Percentiles rank a stretch among this genome's conserved stretches.
phyloP scores from a whole-genome alignment of 2,329 filamentous ascomycete genomes.

The Thelonectria blattea region DNA sequence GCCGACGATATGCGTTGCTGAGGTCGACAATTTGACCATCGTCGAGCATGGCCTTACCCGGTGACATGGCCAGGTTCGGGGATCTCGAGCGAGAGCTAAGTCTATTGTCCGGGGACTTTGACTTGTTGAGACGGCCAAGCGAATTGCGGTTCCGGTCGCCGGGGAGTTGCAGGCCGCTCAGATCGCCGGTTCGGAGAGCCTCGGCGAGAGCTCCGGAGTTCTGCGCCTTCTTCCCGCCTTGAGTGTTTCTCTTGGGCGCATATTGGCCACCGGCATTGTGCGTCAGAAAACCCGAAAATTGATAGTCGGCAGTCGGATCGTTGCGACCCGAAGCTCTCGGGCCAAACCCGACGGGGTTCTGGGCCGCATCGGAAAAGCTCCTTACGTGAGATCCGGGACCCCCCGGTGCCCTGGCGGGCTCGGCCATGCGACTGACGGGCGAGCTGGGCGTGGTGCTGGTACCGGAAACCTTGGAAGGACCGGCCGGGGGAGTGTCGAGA shows the following conservation, averaged over 20 bases:
- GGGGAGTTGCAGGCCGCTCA: slow-evolving; percentile 56
- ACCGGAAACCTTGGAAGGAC: slow-evolving; percentile 34
- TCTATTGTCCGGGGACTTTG: slow-evolving; percentile 61
- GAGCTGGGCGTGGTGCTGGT: slow-evolving; percentile 45
- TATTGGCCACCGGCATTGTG: slow-evolving; percentile 56
- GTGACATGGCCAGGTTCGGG: slow-evolving; percentile 40
- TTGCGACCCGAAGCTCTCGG: slow-evolving; percentile 38
- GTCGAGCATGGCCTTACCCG: slow-evolving; percentile 57
- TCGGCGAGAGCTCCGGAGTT: slow-evolving; percentile 55
- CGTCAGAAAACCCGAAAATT: slow-evolving; percentile 65
- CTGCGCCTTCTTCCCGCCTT: slow-evolving; percentile 47
- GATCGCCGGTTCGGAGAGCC: slow-evolving; percentile 58
- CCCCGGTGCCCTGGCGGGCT: slow-evolving; percentile 29
- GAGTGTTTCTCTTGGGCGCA: slow-evolving; percentile 59
- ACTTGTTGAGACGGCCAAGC: slow-evolving; percentile 47
- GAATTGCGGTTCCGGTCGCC: slow-evolving; percentile 52
- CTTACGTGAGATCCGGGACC: slow-evolving; percentile 42
- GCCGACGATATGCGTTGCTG: slow-evolving; percentile 70
- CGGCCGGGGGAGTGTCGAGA: slow-evolving; percentile 45
- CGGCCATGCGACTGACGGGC: slow-evolving; percentile 30
- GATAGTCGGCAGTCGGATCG: slow-evolving; percentile 61
- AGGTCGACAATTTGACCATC: slow-evolving; percentile 70
- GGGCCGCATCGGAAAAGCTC: slow-evolving; percentile 61
- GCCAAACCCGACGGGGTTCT: slow-evolving; percentile 55
- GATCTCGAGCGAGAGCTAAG: slow-evolving; percentile 49